Percentiles rank a stretch among this genome's conserved stretches.
Conservation (phyloP, 1,284 basidiomycete genomes). For the Phylloboletellus chloephorus region DNA sequence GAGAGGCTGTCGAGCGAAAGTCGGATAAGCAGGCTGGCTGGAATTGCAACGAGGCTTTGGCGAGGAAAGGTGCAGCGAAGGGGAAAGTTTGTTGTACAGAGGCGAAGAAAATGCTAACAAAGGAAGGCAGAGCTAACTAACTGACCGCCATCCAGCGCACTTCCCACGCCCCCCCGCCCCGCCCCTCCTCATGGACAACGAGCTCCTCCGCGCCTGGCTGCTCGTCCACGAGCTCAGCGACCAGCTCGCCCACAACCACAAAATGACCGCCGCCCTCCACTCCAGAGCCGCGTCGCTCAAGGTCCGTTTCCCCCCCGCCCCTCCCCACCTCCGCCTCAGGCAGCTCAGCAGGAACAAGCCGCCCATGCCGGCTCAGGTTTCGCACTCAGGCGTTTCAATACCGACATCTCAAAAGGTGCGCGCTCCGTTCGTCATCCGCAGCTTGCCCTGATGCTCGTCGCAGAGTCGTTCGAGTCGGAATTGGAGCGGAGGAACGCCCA, state of each 20-base stretch:
- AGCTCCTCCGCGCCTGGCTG: slow-evolving; percentile 71
- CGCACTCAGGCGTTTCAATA: slow-evolving; percentile 83
- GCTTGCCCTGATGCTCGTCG: slow-evolving; percentile 7
- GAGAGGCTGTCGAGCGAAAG: slow-evolving; percentile 16
- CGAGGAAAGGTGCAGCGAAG: slow-evolving; percentile 26
- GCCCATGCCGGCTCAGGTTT: slow-evolving; percentile 74
- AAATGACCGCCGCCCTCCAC: slow-evolving; percentile 69
- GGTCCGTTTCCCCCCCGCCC: slow-evolving; percentile 40
- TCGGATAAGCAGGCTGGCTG: slow-evolving; percentile 11
- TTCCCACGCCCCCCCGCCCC: not conserved
- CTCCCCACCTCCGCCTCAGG: slow-evolving; percentile 6
- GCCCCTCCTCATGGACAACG: slow-evolving; percentile 54
- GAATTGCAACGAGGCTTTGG: slow-evolving; percentile 25
- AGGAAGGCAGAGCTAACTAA: not conserved
- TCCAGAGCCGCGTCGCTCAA: slow-evolving; percentile 76
- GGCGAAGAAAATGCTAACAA: slow-evolving; percentile 2
- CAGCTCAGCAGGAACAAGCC: slow-evolving; percentile 63
- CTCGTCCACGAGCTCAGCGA: slow-evolving; percentile 79
- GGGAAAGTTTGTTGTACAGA: slow-evolving; percentile 30
- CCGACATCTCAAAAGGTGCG: slow-evolving; percentile 86
- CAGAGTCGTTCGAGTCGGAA: slow-evolving; percentile 91
- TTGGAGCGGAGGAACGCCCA: slow-evolving; percentile 87
- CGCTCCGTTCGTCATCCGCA: not conserved
- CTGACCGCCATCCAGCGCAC: not conserved
- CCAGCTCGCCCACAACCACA: slow-evolving; percentile 83